phyloP scores from a whole-genome alignment of 768 basidiomycete species.

The Fomitopsis pulvina region DNA sequence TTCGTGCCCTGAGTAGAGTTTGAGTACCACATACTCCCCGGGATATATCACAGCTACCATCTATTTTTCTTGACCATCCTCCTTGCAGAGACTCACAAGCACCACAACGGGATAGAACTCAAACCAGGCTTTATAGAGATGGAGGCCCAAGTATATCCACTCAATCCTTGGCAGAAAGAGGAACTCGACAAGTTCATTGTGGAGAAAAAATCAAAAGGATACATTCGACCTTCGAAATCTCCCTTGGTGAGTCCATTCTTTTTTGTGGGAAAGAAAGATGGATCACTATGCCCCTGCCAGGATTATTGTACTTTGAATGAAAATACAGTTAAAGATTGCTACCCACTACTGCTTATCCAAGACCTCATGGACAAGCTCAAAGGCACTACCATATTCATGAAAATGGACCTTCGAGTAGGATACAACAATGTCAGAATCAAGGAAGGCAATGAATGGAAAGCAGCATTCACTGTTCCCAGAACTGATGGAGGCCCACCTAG shows the following conservation, averaged over 20 bases:
- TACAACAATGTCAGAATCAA: conserved; percentile 25
- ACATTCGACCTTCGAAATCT: conserved; percentile 16
- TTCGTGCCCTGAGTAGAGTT: too few species aligned
- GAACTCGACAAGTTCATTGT: conserved; percentile 16
- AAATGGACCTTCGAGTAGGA: conserved; percentile 24
- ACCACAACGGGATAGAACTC: conserved; percentile 30
- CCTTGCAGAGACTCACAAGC: too few species aligned
- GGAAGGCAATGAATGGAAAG: conserved; percentile 23
- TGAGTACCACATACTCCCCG: too few species aligned
- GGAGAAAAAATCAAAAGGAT: conserved; percentile 16
- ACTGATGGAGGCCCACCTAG: conserved; percentile 31
- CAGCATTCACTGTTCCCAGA: conserved; percentile 20
- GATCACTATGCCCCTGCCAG: conserved; percentile 15
- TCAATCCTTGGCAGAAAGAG: conserved; percentile 8
- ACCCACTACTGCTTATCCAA: conserved; percentile 26
- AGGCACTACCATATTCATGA: conserved; percentile 20
- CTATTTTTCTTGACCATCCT: too few species aligned
- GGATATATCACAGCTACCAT: too few species aligned
- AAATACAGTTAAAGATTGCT: conserved; percentile 28
- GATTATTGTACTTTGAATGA: conserved; percentile 27
- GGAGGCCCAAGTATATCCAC: conserved; percentile 13
- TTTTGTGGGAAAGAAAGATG: conserved; percentile 26
- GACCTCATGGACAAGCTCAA: conserved; percentile 20
- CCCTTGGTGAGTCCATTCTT: conserved; percentile 21
- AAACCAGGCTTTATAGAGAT: conserved; percentile 17